Conservation (phyloP, 140 eudicot species). For the Bidens hawaiensis region DNA sequence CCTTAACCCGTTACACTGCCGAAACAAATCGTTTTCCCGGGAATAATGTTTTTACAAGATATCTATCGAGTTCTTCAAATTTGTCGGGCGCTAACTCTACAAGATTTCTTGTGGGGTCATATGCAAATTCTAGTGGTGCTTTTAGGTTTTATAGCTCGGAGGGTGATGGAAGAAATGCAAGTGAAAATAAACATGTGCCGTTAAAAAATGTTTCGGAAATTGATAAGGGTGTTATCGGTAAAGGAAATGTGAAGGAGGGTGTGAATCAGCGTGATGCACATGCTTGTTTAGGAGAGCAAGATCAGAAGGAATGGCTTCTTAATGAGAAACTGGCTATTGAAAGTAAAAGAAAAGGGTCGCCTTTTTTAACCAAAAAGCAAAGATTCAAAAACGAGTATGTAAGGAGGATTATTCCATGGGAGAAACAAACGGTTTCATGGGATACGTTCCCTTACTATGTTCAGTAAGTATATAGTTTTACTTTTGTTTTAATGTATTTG, state of each 20-base stretch:
- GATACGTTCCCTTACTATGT: slow-evolving; percentile 84
- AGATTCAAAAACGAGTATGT: slow-evolving; percentile 77
- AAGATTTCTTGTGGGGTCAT: slow-evolving; percentile 29
- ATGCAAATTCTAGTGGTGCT: slow-evolving; percentile 23
- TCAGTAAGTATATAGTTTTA: slow-evolving; percentile 40
- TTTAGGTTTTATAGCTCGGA: slow-evolving; percentile 72
- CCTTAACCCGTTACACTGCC: slow-evolving; percentile 16
- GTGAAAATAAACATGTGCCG: slow-evolving; percentile 56
- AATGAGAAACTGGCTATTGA: slow-evolving; percentile 89
- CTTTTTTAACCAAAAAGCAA: slow-evolving; percentile 60
- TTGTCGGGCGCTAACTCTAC: slow-evolving; percentile 16
- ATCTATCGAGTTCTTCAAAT: slow-evolving; percentile 35
- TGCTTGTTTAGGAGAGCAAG: slow-evolving; percentile 89
- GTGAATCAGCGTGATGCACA: slow-evolving; percentile 54
- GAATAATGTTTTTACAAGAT: slow-evolving; percentile 33
- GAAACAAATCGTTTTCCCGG: slow-evolving; percentile 16
- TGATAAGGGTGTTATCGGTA: slow-evolving; percentile 35
- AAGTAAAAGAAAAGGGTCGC: slow-evolving; percentile 74
- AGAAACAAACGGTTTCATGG: slow-evolving; percentile 86
- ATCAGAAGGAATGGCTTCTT: slow-evolving; percentile 89
- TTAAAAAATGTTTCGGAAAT: slow-evolving; percentile 33
- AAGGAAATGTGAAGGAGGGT: slow-evolving; percentile 30
- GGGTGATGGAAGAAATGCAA: slow-evolving; percentile 79
- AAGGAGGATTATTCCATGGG: slow-evolving; percentile 92
- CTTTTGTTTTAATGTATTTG: not conserved